Percentiles rank a stretch among this genome's conserved stretches.
Evolutionary conservation across 306 rosid genomes (phyloP).

Genomic region (Ceratonia siliqua): DNA sequence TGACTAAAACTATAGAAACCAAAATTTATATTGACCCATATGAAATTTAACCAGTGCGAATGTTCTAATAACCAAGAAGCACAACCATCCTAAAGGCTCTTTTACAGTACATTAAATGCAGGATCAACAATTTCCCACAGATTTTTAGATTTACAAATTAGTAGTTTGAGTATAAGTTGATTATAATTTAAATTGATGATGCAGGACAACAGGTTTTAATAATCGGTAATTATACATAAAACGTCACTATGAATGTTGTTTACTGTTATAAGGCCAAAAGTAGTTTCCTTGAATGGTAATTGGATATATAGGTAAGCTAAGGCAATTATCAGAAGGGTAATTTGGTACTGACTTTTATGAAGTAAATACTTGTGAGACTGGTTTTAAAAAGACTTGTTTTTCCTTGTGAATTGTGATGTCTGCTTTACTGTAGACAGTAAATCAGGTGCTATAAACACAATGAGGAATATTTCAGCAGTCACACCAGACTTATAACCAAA

Average conservation of each 20-base stretch:
- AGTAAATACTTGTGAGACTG: neutral
- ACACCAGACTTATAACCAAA: neutral
- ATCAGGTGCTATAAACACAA: neutral
- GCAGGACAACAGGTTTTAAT: neutral
- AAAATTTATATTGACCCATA: too few species aligned
- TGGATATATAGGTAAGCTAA: neutral
- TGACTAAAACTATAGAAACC: too few species aligned
- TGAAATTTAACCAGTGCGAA: neutral
- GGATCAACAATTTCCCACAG: neutral
- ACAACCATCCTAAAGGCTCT: neutral
- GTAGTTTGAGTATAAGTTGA: neutral
- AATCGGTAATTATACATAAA: too few species aligned
- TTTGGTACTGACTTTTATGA: neutral
- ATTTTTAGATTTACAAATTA: neutral
- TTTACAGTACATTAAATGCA: neutral
- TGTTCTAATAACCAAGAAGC: conserved; percentile 6
- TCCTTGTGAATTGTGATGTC: neutral
- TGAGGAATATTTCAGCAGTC: neutral
- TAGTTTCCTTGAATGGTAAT: neutral
- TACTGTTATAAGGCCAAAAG: neutral
- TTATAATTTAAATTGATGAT: neutral
- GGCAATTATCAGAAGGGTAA: neutral
- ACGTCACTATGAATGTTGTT: neutral
- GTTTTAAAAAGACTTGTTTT: neutral
- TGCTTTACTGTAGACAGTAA: neutral